A percentile compares a stretch with the other conserved stretches of the same genome.
Evolutionary conservation across 2,329 filamentous ascomycete species (phyloP).

Genomic region (Colletotrichum trifolii): DNA sequence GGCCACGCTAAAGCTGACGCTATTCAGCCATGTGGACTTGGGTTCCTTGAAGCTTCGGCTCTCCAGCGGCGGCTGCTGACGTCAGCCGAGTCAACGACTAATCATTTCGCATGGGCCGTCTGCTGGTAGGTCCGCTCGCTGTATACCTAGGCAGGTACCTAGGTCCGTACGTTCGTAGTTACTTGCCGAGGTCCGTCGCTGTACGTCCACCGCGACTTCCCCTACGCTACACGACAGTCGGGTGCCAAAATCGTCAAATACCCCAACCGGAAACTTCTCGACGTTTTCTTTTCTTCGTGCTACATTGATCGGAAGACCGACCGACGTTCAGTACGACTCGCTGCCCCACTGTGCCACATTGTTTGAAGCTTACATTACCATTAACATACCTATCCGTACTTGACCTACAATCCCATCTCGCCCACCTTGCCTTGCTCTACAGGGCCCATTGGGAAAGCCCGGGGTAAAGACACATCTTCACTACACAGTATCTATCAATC

Average conservation of each 20-base stretch:
- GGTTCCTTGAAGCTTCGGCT: constrained; percentile 5
- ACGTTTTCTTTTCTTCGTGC: constrained; percentile 8
- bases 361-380: not conserved
- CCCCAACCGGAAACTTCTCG: constrained; percentile 6
- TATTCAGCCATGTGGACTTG: not conserved
- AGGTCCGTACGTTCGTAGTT: constrained; percentile 12
- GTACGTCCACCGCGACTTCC: no score
- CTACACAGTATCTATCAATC: not conserved
- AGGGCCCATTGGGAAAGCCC: no score
- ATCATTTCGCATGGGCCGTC: constrained; percentile 15
- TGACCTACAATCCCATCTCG: no score
- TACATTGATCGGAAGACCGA: not conserved
- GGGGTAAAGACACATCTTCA: not conserved
- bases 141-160: not conserved
- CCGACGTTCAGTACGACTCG: constrained; percentile 13
- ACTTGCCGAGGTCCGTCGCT: no score
- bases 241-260: constrained; percentile 5
- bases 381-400: not conserved
- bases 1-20: not conserved
- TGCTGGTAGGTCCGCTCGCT: no score
- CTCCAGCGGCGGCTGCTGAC: constrained; percentile 2
- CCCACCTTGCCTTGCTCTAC: no score
- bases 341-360: not conserved
- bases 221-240: no score
- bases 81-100: constrained; percentile 24